Base-by-base conservation (phyloP, 2,329 filamentous ascomycete genomes). In the Ramularia endophylla region DNA sequence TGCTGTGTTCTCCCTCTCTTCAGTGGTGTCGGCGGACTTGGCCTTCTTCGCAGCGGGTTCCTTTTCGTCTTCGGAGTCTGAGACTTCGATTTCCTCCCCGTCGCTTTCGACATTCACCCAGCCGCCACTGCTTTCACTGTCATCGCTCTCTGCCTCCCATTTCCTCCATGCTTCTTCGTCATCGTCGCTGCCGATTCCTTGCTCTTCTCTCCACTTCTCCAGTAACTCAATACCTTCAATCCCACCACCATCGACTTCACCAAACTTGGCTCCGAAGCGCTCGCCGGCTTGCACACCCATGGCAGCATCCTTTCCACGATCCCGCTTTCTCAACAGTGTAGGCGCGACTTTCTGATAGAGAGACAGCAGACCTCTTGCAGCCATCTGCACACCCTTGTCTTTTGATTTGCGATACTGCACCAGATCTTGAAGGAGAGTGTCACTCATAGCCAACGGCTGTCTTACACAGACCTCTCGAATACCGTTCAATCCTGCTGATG, bases 341-440 rank as follows among this genome's bases (percentile, higher is more conserved):
- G 92, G 87, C 27, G 84, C 88, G 11, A 95, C 85, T 59, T 97
- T 89, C 53, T 92, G 76, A 70, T 94, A 98, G 5, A 98, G 73
- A 17, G 87, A 87, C 30, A 98, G 72, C 5, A 98, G 71, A 50
- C 92, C 90, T 63, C 92, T 90, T 11, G 90, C 88, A 6, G 92
- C 92, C 92, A 98, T 97, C 78, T 94, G 89, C n/a, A 92, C 86
- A 45, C 90, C 89, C 71, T 97, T 98, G 61, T 98, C 92, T 62
- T 98, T 98, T 61, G 87, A 94, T 72, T 94, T 95, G 46, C 87
- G 80, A 67, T 98, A 97, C 71, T 92, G 85, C 8, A 97, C 88
- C 38, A 98, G 69, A 71, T 98, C 92, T 63, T 98, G 90, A 20
- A 98, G 69, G n/a, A 98, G 69, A 0, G 89, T 95, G 51, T 97